These are phyloP conservation scores for Leccinum fuscescens DNA, from an alignment of 1,284 basidiomycete species.

Conservation along the genomic window DNA sequence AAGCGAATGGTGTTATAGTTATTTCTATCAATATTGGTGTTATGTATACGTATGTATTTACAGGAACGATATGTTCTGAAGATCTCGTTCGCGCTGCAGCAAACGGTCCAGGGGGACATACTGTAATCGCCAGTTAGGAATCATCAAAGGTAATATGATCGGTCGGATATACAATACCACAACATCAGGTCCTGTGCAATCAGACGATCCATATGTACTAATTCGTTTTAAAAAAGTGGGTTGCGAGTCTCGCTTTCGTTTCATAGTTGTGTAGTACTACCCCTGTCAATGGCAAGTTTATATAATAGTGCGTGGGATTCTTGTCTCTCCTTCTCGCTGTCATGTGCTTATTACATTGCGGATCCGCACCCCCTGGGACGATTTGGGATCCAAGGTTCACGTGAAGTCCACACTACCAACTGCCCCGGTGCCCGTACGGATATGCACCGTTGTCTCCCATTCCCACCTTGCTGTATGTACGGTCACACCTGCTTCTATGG, in stretches of 20 bases:
- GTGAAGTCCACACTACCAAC: too few species aligned
- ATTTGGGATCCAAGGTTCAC: too few species aligned
- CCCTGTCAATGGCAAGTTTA: too few species aligned
- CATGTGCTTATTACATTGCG: too few species aligned
- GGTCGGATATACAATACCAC: neutral
- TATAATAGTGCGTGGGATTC: too few species aligned
- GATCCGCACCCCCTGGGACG: too few species aligned
- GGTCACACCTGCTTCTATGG: neutral
- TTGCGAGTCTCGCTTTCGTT: too few species aligned
- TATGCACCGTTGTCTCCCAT: neutral
- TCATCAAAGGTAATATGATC: neutral
- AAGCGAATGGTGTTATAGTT: neutral
- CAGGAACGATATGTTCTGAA: neutral
- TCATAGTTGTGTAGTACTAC: too few species aligned
- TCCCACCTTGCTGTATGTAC: neutral
- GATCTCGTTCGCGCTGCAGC: neutral
- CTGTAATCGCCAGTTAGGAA: neutral
- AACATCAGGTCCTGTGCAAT: constrained; percentile 19
- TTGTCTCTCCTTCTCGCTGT: too few species aligned
- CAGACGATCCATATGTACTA: neutral
- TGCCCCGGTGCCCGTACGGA: too few species aligned
- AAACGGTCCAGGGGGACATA: neutral
- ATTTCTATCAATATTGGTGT: neutral
- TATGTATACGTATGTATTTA: neutral
- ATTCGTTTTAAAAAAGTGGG: too few species aligned